A percentile compares a stretch with the other conserved stretches of the same genome.
Conservation (phyloP, 2,329 filamentous ascomycete genomes). For the Penicillium sp. region DNA sequence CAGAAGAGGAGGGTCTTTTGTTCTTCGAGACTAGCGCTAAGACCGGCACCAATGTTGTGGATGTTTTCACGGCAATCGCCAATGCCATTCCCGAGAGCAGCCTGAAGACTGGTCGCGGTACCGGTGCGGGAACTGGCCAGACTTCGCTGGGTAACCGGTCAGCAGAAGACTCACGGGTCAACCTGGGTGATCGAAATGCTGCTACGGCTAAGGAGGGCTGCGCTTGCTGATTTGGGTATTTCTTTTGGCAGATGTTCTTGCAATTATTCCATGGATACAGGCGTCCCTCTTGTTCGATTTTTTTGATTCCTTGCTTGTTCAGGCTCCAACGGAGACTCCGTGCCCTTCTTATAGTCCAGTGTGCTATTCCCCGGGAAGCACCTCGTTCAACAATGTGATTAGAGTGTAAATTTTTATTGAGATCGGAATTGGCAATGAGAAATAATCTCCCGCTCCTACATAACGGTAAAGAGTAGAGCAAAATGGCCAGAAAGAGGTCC, state of each 20-base stretch:
- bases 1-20: slow-evolving; percentile 83
- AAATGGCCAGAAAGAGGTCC: neutral
- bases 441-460: neutral
- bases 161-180: slow-evolving; percentile 59
- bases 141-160: slow-evolving; percentile 46
- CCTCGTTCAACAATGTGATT: slow-evolving; percentile 2
- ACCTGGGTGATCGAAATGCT: slow-evolving; percentile 64
- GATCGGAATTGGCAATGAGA: neutral
- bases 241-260: slow-evolving; percentile 5
- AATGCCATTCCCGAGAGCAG: slow-evolving; percentile 97
- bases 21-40: slow-evolving; percentile 99
- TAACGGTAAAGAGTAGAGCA: neutral
- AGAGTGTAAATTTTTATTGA: slow-evolving; percentile 6
- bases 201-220: slow-evolving; percentile 80
- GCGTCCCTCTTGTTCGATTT: slow-evolving; percentile 10
- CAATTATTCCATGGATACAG: slow-evolving; percentile 16
- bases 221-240: slow-evolving; percentile 56
- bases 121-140: slow-evolving; percentile 53
- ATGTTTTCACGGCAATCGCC: slow-evolving; percentile 95
- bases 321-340: neutral
- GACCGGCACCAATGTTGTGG: slow-evolving; percentile 84
- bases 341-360: slow-evolving; percentile 3
- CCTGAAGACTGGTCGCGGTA: slow-evolving; percentile 75
- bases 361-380: slow-evolving; percentile 5
- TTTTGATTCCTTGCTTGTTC: slow-evolving; percentile 3